Base-by-base conservation (phyloP, 2,329 filamentous ascomycete genomes). In the Hirsutella rhossiliensis region DNA sequence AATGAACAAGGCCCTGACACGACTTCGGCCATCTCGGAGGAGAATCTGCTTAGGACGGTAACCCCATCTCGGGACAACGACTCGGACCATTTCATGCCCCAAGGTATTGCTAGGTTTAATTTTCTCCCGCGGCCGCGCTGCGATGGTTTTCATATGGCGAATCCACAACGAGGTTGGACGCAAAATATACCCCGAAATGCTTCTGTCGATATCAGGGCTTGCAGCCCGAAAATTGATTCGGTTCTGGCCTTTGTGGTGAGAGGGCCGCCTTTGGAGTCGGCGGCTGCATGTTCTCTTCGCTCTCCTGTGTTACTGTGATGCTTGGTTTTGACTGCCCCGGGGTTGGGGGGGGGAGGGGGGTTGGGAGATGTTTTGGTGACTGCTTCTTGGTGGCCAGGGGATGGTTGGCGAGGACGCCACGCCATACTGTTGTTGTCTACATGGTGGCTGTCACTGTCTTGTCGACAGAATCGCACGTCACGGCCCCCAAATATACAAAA, bases 171-270 rank as follows among this genome's bases (percentile, higher is more conserved):
- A 43, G 43, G 38, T 42, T 32, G 36, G 41, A 37, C 41, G 31
- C 44, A 45, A 47, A 46, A 44, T 47, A 52, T 50, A 50, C 47
- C 49, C 50, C n/a, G 34, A 45, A 45, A 49, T 50, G 45, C 43
- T 49, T 48, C 48, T 47, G 45, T 52, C 45, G 46, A 48, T 46
- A 46, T 45, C 44, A 46, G 45, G 47, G 47, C 45, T 36, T 43
- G 42, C 34, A 40, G 39, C 42, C 38, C 43, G 23, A 42, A 45
- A 29, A 30, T 42, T 46, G 45, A 40, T 23, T 46, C 37, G 34
- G 27, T 28, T 43, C 23, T 23, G 23, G 42, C 42, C 29, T 40
- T 11, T 18, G 18, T 18, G 34, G 28, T 18, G 30, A 28, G 40
- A 20, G 38, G 30, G 15, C 30, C 34, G 38, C 42, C 23, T 23